Percentiles rank a stretch among this genome's conserved stretches.
Conservation (phyloP, 2,329 filamentous ascomycete genomes). For the Exophiala lecanii-corni region DNA sequence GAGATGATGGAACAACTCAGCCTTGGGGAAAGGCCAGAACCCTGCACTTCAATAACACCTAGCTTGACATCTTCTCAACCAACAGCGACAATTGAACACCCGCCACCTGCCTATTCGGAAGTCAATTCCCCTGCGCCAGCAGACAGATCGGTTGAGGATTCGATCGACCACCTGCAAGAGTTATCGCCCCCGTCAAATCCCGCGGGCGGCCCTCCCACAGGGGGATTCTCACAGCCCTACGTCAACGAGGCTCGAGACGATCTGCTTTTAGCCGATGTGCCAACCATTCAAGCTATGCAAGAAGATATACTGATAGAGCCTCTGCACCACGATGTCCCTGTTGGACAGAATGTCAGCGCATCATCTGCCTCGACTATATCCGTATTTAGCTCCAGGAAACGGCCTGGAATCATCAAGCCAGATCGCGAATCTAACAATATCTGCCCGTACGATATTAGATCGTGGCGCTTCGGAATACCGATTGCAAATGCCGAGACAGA, state of each 20-base stretch:
- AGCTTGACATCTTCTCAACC: constrained; percentile 6
- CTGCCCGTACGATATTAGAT: constrained; percentile 4
- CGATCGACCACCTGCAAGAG: constrained; percentile 1
- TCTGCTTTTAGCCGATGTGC: constrained; percentile 1
- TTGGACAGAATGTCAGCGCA: constrained; percentile 2
- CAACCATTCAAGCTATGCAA: constrained; percentile 3
- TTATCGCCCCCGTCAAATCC: constrained; percentile 1
- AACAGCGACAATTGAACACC: constrained; percentile 2
- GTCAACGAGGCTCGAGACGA: constrained; percentile 1
- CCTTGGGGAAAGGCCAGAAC: neutral
- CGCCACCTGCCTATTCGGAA: constrained; percentile 3
- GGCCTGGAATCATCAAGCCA: neutral
- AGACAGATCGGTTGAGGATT: constrained; percentile 2
- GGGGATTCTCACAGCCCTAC: constrained; percentile 1
- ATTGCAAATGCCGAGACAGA: constrained; percentile 3
- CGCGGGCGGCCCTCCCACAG: neutral
- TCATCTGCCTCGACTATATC: neutral
- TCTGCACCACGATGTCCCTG: constrained; percentile 1
- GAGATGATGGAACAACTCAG: constrained; percentile 1
- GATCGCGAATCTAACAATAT: constrained; percentile 1
- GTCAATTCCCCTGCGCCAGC: constrained; percentile 4
- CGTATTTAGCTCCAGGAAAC: neutral
- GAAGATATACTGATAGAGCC: neutral
- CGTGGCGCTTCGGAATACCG: constrained; percentile 6
- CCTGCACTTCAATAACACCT: constrained; percentile 4